Evolutionary conservation across 2,329 filamentous ascomycete species (phyloP), one percentile per base, ranked within the genome.

Genomic region (Fusarium sp.): DNA sequence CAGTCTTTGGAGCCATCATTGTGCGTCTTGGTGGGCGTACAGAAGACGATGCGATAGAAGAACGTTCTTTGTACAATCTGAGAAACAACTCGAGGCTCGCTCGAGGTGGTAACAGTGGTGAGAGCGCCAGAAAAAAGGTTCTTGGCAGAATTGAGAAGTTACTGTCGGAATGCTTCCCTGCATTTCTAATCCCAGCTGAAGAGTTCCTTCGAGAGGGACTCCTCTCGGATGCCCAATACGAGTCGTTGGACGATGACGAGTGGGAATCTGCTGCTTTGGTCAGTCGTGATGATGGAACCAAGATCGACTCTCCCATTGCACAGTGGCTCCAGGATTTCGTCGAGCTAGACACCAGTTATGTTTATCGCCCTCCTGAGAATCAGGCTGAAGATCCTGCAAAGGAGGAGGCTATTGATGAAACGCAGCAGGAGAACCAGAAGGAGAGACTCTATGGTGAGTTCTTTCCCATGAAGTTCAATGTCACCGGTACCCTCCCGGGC

Each of bases 11-110:
- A 8, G 68, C 72, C 86, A 86, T 89, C 2, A 90, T 94, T 63
- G 82, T 85, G 14, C 85, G 87, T 5, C 77, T 89, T 14, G 94
- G 94, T 45, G 90, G 91, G 5, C 88, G 92, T 35, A 93, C 92
- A 22, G 87, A 89, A 56, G 91, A 93, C 66, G 81, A 84, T 1
- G 85, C 87, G 1, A 91, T 97, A 72, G 89, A 89, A 67, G 84
- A 88, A 57, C 87, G 89, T 18, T 94, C 90, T 0, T 76, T 97
- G 6, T 94, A 85, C 77, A 88, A 91, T 64, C 81, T 94, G 3
- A 86, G 88, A 22, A 66, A 72, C 44, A 73, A 68, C 6, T 76
- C 72, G 2, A 76, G 73, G 39, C 53, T 69, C 5, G 52, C 50
- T 50, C 61, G 52, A 10, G 15, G 29, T 2, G 22, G 50, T 38